Base-by-base conservation (phyloP, 2,329 filamentous ascomycete genomes). In the Periconia sp. region DNA sequence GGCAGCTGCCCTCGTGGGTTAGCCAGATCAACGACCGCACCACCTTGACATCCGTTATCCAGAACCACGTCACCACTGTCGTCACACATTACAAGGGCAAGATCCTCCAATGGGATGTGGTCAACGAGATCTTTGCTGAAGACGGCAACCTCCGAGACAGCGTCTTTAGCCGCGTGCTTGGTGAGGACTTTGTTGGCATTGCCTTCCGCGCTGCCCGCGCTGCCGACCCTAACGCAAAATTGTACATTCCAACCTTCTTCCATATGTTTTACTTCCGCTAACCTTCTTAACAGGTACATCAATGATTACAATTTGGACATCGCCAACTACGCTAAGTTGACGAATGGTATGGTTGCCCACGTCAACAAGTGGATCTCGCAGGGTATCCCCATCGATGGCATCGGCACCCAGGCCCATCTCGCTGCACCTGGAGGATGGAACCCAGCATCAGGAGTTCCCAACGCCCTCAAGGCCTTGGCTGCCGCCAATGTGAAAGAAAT, bases 231-330 rank as follows among this genome's bases (percentile, higher is more conserved):
- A 62, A 72, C 18, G 77, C 82, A 30, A 86, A 86, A 75, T 77
- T 88, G 42, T 85, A 82, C n/a, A n/a, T n/a, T n/a, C n/a, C n/a
- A n/a, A n/a, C n/a, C n/a, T n/a, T n/a, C n/a, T n/a, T n/a, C n/a
- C n/a, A n/a, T n/a, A n/a, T n/a, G n/a, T n/a, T n/a, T n/a, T n/a
- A n/a, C n/a, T n/a, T n/a, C n/a, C n/a, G n/a, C n/a, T n/a, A n/a
- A n/a, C n/a, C n/a, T n/a, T n/a, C n/a, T n/a, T n/a, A n/a, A n/a
- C n/a, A n/a, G n/a, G n/a, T n/a, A n/a, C 67, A 82, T 83, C 73
- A 85, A 85, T 65, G 82, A 85, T 69, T 87, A 86, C 76, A 86
- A 85, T 73, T 81, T 86, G 58, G 85, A 87, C 69, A 76, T 72
- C 13, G 76, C 77, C 13, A 78, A 79, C 3, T 49, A 23, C 17